Conservation (phyloP, 441 rosid species). For the Erodium texanum region DNA sequence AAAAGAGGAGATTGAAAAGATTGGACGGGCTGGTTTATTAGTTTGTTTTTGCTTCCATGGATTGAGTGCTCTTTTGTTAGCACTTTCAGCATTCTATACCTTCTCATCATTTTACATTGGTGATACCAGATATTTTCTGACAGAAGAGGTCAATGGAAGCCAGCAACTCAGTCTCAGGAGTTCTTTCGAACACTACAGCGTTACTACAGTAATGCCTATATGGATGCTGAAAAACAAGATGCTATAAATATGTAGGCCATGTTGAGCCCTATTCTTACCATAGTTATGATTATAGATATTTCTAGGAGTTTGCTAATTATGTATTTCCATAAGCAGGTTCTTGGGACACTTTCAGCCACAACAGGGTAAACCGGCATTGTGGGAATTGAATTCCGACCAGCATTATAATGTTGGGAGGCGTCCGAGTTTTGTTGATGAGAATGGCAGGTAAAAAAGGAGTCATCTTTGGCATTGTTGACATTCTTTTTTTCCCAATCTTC, state of each 20-base stretch:
- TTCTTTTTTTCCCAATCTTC: not conserved
- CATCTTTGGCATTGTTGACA: not conserved
- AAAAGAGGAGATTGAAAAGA: too few species aligned
- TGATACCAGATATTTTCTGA: constrained; percentile 65
- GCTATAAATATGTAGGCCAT: constrained; percentile 80
- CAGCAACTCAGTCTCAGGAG: constrained; percentile 99
- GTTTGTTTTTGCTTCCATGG: not conserved
- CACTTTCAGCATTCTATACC: not conserved
- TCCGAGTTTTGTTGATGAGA: constrained; percentile 30
- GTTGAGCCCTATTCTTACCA: not conserved
- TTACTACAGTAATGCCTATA: constrained; percentile 87
- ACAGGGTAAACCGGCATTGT: constrained; percentile 64
- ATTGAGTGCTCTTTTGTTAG: not conserved
- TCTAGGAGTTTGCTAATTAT: not conserved
- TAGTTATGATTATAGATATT: constrained; percentile 1
- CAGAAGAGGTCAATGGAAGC: constrained; percentile 99
- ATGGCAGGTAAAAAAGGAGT: constrained; percentile 41
- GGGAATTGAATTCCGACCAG: constrained; percentile 93
- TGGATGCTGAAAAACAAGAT: constrained; percentile 96
- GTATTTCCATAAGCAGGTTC: constrained; percentile 43
- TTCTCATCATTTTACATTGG: constrained; percentile 14
- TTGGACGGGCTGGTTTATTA: not conserved
- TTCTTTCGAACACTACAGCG: constrained; percentile 97
- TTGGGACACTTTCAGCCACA: constrained; percentile 92
- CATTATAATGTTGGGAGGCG: constrained; percentile 44